Evolutionary conservation across 306 rosid species (phyloP), one percentile per base, ranked within the genome.

Genomic region (Sicyos baderoa): DNA sequence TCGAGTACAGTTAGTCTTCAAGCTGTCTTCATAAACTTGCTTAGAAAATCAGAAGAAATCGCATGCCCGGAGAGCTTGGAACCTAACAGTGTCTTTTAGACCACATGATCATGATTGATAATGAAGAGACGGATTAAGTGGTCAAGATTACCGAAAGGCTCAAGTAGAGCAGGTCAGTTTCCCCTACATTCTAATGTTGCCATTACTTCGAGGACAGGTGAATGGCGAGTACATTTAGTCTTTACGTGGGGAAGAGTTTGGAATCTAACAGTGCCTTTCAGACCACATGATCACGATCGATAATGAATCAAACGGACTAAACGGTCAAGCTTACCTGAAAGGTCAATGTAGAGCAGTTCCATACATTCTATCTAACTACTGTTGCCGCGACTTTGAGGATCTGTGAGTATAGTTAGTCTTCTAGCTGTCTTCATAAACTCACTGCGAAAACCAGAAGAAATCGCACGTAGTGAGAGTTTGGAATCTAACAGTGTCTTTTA

Each of bases 351-450:
- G 51, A 5, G 49, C 21, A 17, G 29, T 11, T 69, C 73, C 49
- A 10, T 29, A 22, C 14, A 18, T 21, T 16, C 76, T 72, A 79
- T 73, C 37, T 35, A 35, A 5, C 63, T 79, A 60, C 51, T 3
- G 74, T 74, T 68, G 62, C 72, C 58, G 18, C 77, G 69, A 73
- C 75, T 77, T 72, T 18, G 81, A 76, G 80, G 74, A 80, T 72
- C 68, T 57, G 77, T 19, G 75, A 63, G 66, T 75, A 78, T 54
- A 52, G 79, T 79, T 85, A 79, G 86, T 79, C 85, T 78, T 72
- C 79, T 76, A 12, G 82, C 91, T 49, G 86, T 81, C 94, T 78
- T 86, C 84, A 82, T 79, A 80, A 86, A 86, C 74, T 78, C 81
- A 49, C 87, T 79, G 89, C 73, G 72, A 79, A 63, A 73, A 60